These are phyloP conservation scores for Hericium rajendrae DNA, from an alignment of 768 basidiomycete species.

Conservation along the genomic window DNA sequence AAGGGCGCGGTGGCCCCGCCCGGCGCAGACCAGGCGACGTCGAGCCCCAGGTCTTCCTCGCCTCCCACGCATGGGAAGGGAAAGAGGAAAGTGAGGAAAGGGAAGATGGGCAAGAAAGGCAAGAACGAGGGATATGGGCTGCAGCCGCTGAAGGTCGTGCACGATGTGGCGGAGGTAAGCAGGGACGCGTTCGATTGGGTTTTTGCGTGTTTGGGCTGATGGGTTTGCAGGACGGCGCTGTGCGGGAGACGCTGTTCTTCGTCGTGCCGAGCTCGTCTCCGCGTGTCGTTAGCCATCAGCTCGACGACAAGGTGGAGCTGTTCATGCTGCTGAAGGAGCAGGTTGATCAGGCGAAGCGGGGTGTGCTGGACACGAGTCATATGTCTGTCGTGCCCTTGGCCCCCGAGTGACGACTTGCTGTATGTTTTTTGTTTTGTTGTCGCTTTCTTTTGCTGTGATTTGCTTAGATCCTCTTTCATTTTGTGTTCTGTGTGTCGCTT, in stretches of 20 bases:
- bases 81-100: not conserved
- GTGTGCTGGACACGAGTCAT: not conserved
- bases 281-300: conserved; percentile 58
- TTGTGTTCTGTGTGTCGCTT: too few relatives aligned
- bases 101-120: not conserved
- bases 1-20: conserved; percentile 12
- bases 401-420: not conserved
- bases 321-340: not conserved
- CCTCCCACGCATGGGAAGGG: not conserved
- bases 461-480: too few relatives aligned
- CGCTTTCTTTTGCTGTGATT: too few relatives aligned
- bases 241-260: conserved; percentile 59
- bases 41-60: not conserved
- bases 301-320: not conserved
- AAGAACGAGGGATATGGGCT: not conserved
- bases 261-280: conserved; percentile 73
- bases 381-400: not conserved
- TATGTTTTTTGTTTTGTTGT: too few relatives aligned
- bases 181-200: not conserved
- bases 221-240: not conserved
- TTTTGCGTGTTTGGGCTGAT: too few relatives aligned
- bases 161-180: not conserved
- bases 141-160: not conserved
- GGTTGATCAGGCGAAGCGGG: not conserved
- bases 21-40: not conserved